A percentile compares a stretch with the other conserved stretches of the same genome.
phyloP scores from a whole-genome alignment of 148 eudicot genomes.

The Rhododendron ferrugineum region DNA sequence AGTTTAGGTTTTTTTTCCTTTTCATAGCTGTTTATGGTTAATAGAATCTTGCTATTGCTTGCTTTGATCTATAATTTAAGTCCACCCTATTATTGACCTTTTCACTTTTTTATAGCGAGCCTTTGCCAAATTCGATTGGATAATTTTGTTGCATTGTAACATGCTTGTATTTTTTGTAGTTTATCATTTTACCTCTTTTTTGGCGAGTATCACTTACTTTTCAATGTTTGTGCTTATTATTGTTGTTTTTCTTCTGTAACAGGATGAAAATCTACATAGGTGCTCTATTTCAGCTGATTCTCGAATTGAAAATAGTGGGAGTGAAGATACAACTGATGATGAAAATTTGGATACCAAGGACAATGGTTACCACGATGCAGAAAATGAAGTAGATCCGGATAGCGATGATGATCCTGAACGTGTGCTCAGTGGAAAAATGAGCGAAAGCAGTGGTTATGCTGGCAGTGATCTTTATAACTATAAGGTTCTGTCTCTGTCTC shows the following conservation, averaged over 20 bases:
- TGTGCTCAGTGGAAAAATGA: slow-evolving; percentile 79
- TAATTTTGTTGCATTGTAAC: background rate
- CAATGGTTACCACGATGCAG: slow-evolving; percentile 76
- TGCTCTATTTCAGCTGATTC: slow-evolving; percentile 94
- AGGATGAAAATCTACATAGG: slow-evolving; percentile 85
- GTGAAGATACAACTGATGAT: slow-evolving; percentile 77
- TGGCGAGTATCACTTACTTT: background rate
- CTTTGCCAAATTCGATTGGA: background rate
- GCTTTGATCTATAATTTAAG: background rate
- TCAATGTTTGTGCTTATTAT: background rate
- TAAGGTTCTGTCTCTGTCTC: slow-evolving; percentile 49
- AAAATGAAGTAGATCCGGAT: slow-evolving; percentile 69
- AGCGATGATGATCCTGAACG: slow-evolving; percentile 77
- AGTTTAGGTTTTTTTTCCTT: background rate
- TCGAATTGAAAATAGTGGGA: slow-evolving; percentile 69
- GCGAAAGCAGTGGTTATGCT: slow-evolving; percentile 88
- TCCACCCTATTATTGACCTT: background rate
- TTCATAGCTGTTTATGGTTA: background rate
- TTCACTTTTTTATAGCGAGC: background rate
- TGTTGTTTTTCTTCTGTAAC: slow-evolving; percentile 23
- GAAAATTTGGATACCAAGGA: slow-evolving; percentile 50
- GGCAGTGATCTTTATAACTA: slow-evolving; percentile 90
- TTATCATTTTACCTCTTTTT: background rate
- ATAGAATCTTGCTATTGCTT: background rate
- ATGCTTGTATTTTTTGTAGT: background rate